Base-by-base conservation (phyloP, 1,139 yeast species). In the Hemisphaericaspora lyxosophila region DNA sequence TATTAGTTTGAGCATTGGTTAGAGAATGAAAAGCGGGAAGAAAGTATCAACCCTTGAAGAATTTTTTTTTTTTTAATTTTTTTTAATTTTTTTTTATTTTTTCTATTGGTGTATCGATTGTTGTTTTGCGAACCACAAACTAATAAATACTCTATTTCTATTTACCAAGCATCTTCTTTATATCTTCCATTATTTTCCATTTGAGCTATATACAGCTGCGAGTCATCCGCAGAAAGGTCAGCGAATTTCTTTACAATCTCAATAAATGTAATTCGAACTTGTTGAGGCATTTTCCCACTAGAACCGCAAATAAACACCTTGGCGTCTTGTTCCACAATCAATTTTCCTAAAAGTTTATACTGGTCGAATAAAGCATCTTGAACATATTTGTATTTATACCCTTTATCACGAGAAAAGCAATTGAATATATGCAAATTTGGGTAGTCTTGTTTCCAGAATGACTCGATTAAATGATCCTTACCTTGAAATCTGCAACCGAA, bases 231-330 rank as follows among this genome's bases (percentile, higher is more conserved):
- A 9, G 62, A 54, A 20, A 67, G 36, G 0, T 48, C 48, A 4
- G 70, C 72, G 35, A 60, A 55, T 44, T 75, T 73, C 38, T 64
- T 62, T 9, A 88, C 51, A 16, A 83, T 75, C 23, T 78, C 82
- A n/a, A 72, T 71, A 15, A 90, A 55, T 0, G 97, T 90, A 15
- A 85, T 60, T 44, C 95, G 69, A 1, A 92, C 95, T 56, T 92
- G 94, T 26, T 82, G 74, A 1, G 99, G 98, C 98, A 92, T 94
- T 46, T 80, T 78, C 0, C 98, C 98, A 25, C 95, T 82, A 9
- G 96, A 83, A 0, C 98, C 97, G 67, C 98, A 90, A 2, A 92
- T 70, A 56, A 83, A 89, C 5, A 89, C 62, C 0, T 75, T 61
- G 0, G 87, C 94, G 14, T 69, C 56, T 31, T 74, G 53, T n/a